phyloP scores from a whole-genome alignment of 305 asterid species.

The Fraxinus latifolia region DNA sequence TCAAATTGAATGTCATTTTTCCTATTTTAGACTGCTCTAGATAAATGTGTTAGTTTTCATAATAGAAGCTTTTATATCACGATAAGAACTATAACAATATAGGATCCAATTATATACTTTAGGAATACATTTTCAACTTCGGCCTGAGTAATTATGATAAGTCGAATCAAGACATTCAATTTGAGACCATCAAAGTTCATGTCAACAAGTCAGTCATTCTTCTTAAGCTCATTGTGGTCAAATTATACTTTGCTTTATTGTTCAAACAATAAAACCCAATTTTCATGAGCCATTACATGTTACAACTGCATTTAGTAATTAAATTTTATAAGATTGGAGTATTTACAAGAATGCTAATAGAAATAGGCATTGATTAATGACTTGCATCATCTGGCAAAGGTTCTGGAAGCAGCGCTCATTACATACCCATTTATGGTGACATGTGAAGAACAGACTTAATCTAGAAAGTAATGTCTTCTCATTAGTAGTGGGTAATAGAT shows the following conservation, averaged over 20 bases:
- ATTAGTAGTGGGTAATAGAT: neutral
- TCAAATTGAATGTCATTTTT: constrained; percentile 6
- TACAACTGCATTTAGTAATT: neutral
- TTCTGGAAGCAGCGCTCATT: neutral
- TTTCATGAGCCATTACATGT: neutral
- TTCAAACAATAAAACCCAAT: neutral
- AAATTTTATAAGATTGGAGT: neutral
- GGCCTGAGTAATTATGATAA: neutral
- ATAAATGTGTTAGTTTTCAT: neutral
- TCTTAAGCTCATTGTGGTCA: neutral
- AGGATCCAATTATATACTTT: neutral
- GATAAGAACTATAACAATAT: neutral
- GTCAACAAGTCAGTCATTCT: neutral
- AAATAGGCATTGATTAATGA: neutral
- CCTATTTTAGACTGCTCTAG: constrained; percentile 5
- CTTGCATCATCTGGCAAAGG: neutral
- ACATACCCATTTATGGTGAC: neutral
- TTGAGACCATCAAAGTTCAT: neutral
- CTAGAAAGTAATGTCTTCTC: neutral
- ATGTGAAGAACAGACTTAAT: neutral
- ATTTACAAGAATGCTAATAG: neutral
- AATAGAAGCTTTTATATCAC: neutral
- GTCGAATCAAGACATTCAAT: neutral
- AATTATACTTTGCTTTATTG: neutral
- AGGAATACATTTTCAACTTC: neutral